Evolutionary conservation across 129 eudicot genomes (phyloP).

Genomic region (Lactuca saligna): DNA sequence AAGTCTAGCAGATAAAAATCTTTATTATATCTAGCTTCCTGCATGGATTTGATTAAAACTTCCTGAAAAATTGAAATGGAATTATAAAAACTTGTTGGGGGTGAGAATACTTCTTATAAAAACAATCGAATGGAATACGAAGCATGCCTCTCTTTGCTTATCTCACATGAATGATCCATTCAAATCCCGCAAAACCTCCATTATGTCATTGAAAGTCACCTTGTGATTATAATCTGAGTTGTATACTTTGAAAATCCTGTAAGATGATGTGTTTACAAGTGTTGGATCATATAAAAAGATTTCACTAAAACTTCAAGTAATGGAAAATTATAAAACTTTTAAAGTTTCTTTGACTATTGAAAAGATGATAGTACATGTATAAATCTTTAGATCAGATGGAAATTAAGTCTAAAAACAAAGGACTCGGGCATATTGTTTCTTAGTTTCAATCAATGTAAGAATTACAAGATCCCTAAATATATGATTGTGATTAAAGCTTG

Average conservation of each 20-base stretch:
- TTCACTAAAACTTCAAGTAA: background rate
- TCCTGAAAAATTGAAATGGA: conserved; percentile 42
- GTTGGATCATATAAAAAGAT: conserved; percentile 7
- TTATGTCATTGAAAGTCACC: conserved; percentile 69
- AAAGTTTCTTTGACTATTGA: no score
- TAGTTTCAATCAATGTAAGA: background rate
- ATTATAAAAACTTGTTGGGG: background rate
- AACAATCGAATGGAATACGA: background rate
- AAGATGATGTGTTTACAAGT: background rate
- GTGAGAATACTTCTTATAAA: background rate
- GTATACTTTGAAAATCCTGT: conserved; percentile 85
- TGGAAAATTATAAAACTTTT: no score
- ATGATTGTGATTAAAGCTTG: conserved; percentile 26
- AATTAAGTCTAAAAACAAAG: no score
- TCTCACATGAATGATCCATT: conserved; percentile 81
- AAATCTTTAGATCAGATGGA: no score
- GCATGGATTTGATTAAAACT: conserved; percentile 65
- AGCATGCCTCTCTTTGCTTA: conserved; percentile 77
- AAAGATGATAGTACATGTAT: no score
- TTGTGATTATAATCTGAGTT: conserved; percentile 80
- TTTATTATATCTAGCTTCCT: conserved; percentile 74
- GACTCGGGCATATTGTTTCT: background rate
- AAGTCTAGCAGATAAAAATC: conserved; percentile 61
- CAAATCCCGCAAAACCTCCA: conserved; percentile 74
- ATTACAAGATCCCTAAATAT: background rate